Conservation (phyloP, 257 asterid genomes). For the Coffea canephora region DNA sequence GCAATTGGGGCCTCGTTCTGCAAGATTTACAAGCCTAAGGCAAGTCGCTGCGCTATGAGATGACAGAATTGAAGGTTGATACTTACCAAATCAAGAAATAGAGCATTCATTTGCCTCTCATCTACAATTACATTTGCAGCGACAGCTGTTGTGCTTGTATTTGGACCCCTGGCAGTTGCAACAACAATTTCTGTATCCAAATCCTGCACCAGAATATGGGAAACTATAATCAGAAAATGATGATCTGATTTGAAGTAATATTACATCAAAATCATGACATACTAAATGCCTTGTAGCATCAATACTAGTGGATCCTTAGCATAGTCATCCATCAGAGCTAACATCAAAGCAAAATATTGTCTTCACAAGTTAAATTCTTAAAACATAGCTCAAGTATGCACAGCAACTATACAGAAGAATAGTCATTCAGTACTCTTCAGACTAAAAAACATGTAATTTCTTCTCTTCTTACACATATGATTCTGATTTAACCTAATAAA, state of each 20-base stretch:
- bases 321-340: neutral
- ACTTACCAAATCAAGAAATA: constrained; percentile 89
- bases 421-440: neutral
- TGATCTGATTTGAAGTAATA: neutral
- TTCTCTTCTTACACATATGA: neutral
- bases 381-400: neutral
- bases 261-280: neutral
- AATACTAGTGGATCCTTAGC: neutral
- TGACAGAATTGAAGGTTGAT: neutral
- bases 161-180: constrained; percentile 73
- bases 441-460: neutral
- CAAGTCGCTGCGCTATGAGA: neutral
- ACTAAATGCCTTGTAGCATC: neutral
- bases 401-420: neutral
- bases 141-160: constrained; percentile 73
- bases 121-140: constrained; percentile 79
- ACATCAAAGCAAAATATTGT: neutral
- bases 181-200: constrained; percentile 89
- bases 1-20: neutral
- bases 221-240: neutral
- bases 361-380: too few species aligned
- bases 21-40: neutral
- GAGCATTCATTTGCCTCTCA: constrained; percentile 92
- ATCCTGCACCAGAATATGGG: constrained; percentile 45
- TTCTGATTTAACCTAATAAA: neutral